Conservation (phyloP, 73 alveolate species). For the Paramecium bursaria region DNA sequence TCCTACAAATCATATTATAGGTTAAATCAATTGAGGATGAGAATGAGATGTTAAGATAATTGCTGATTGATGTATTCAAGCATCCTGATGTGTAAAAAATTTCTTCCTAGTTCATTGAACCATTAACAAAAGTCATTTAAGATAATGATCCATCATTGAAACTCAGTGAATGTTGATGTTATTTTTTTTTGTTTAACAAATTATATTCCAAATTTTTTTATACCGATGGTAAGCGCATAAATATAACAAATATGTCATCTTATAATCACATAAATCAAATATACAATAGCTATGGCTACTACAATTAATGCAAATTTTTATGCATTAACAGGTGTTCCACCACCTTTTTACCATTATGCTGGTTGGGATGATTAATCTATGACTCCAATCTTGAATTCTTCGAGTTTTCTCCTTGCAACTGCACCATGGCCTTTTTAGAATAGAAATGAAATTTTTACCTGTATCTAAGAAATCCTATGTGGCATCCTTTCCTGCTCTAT, state of each 20-base stretch:
- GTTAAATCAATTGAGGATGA: conserved; percentile 19
- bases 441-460: conserved; percentile 3
- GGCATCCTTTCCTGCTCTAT: conserved; percentile 65
- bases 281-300: conserved; percentile 26
- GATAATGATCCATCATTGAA: not conserved
- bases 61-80: conserved; percentile 49
- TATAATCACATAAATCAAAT: too few relatives aligned
- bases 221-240: too few relatives aligned
- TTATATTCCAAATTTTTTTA: not conserved
- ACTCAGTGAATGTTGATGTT: conserved; percentile 21
- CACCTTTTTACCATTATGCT: conserved; percentile 36
- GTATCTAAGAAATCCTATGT: conserved; percentile 57
- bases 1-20: not conserved
- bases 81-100: conserved; percentile 40
- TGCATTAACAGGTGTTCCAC: conserved; percentile 48
- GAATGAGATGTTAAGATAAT: conserved; percentile 17
- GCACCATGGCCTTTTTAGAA: not conserved
- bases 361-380: not conserved
- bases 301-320: conserved; percentile 30
- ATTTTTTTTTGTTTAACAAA: not conserved
- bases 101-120: conserved; percentile 39
- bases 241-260: too few relatives aligned
- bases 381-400: not conserved
- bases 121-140: conserved; percentile 4
- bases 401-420: not conserved